A percentile compares a stretch with the other conserved stretches of the same genome.
phyloP scores from a whole-genome alignment of 331 rosid genomes.

The Cydonia oblonga region DNA sequence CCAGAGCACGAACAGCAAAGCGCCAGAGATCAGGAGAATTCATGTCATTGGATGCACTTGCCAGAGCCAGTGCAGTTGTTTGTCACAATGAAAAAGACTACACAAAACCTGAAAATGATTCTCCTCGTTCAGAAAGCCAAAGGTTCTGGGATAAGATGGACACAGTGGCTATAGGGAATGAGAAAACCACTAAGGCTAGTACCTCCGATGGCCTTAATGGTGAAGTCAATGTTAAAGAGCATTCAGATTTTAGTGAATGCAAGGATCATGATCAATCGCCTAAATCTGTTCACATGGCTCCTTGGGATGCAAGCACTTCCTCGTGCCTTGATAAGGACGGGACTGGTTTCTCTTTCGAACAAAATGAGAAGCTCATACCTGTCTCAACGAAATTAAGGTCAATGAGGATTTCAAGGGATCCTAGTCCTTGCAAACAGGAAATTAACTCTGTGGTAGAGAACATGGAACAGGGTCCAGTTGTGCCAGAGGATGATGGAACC shows the following conservation, averaged over 20 bases:
- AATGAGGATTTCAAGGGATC: conserved; percentile 43
- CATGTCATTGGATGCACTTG: conserved; percentile 31
- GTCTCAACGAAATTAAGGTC: conserved; percentile 53
- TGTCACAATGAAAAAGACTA: conserved; percentile 32
- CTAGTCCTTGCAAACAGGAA: conserved; percentile 48
- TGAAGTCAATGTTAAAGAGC: conserved; percentile 28
- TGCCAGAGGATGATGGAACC: conserved; percentile 25
- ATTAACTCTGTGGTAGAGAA: conserved; percentile 26
- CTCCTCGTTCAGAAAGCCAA: conserved; percentile 29
- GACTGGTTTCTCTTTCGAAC: conserved; percentile 34
- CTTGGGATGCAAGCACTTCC: conserved; percentile 27
- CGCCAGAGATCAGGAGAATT: conserved; percentile 49
- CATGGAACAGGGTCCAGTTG: conserved; percentile 22
- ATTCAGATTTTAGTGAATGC: conserved; percentile 21
- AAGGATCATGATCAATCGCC: conserved; percentile 34
- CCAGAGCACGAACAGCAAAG: conserved; percentile 75
- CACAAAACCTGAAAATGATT: conserved; percentile 33
- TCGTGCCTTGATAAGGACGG: conserved; percentile 14
- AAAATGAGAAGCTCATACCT: conserved; percentile 27
- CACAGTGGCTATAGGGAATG: conserved; percentile 20
- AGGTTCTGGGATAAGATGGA: conserved; percentile 22
- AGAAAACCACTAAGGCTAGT: conserved; percentile 20
- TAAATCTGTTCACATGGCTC: conserved; percentile 27
- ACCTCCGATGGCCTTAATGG: conserved; percentile 28
- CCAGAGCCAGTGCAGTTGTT: conserved; percentile 26